Evolutionary conservation across 139 green algal genomes (phyloP).

Genomic region (Asterochloris erici): DNA sequence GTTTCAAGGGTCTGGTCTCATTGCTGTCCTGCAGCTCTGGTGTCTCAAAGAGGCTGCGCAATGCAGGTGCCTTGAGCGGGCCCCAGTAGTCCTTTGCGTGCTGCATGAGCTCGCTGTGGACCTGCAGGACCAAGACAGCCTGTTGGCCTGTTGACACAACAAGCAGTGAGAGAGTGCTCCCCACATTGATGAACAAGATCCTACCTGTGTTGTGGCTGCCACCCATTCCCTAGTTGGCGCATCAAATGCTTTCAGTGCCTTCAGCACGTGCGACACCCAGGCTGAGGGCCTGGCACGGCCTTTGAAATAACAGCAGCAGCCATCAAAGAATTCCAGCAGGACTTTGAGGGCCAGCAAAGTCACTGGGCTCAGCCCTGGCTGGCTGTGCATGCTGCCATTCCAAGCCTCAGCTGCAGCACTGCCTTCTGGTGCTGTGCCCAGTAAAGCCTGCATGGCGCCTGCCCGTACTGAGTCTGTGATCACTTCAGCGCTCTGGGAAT

Average conservation of each 20-base stretch:
- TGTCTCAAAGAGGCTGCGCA: no score
- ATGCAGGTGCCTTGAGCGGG: no score
- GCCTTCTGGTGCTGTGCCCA: not conserved
- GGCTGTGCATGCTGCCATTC: no score
- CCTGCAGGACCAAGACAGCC: no score
- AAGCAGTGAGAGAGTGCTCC: no score
- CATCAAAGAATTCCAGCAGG: conserved; percentile 37
- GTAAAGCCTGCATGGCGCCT: not conserved
- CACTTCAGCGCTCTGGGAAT: not conserved
- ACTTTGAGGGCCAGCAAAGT: not conserved
- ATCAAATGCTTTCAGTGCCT: conserved; percentile 26
- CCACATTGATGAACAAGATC: no score
- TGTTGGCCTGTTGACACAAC: no score
- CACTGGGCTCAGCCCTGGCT: not conserved
- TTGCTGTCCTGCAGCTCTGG: no score
- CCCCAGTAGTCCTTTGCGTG: no score
- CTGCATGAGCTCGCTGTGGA: no score
- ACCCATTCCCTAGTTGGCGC: not conserved
- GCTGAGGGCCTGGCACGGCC: conserved; percentile 27
- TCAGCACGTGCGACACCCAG: conserved; percentile 32
- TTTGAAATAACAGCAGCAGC: conserved; percentile 23
- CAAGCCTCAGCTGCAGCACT: conserved; percentile 1
- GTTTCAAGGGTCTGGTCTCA: no score
- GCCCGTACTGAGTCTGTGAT: not conserved
- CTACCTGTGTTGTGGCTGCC: not conserved